Base-by-base conservation (phyloP, 2,329 filamentous ascomycete genomes). In the Aspergillus ruber region DNA sequence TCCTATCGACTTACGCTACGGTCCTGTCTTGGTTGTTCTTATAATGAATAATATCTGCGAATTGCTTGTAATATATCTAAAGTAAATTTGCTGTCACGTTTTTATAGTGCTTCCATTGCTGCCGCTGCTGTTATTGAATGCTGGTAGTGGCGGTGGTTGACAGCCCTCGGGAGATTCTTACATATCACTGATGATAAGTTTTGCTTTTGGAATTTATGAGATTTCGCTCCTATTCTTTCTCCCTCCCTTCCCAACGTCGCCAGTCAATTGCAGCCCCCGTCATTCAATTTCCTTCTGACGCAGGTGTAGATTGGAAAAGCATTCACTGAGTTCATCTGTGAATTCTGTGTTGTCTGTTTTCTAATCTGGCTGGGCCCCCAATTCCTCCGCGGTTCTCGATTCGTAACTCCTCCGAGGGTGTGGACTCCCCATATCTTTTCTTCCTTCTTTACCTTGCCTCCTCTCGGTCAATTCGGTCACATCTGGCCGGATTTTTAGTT, bases 401-500 rank as follows among this genome's bases (percentile, higher is more conserved):
- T 18, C 10, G 10, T 10, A 10, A 18, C 36, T n/a, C 32, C 32
- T n/a, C 7, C 33, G 8, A 20, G 36, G 10, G 21, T 10, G 18
- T 20, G 25, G 10, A 29, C 9, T 29, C 10, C 25, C 9, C 23
- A 25, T 17, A 39, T 20, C 6, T 20, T 20, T 15, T 38, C 35
- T 6, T 39, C 15, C 10, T 39, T 17, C 9, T 20, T 35, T 38
- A 15, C 17, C 44, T 46, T 44, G 23, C 25, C 29, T 33, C 29
- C 23, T 35, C 27, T 32, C 43, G 49, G 25, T 46, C 51, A 56
- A 59, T 67, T 66, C 64, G 64, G 63, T 67, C 54, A 52, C 47
- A 44, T 45, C 48, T 43, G 58, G 51, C 60, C 61, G 59, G 54
- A 65, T 66, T 64, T 67, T 52, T 56, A 63, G 55, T 38, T 9